A percentile compares a stretch with the other conserved stretches of the same genome.
These are phyloP conservation scores for Psilocybe azurescens DNA, from an alignment of 768 basidiomycete genomes.

Conservation along the genomic window DNA sequence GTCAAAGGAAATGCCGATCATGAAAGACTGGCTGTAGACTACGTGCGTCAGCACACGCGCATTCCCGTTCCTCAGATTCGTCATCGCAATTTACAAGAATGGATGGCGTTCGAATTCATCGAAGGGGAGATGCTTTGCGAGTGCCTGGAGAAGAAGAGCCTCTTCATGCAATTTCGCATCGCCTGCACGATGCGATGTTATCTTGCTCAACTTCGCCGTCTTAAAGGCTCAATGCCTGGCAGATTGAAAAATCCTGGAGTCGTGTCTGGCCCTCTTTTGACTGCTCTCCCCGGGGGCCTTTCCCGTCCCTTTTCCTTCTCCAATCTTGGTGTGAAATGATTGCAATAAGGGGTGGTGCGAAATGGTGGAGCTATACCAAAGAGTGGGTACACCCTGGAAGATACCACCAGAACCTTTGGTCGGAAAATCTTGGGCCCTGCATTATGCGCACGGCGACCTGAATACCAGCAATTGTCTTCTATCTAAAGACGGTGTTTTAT, in stretches of 20 bases:
- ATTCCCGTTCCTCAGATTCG: conserved; percentile 9
- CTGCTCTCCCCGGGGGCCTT: neutral
- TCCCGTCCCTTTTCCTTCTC: neutral
- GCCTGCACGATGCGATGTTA: conserved; percentile 33
- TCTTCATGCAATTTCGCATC: conserved; percentile 26
- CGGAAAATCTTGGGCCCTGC: neutral
- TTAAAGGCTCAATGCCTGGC: conserved; percentile 3
- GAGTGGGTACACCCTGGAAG: neutral
- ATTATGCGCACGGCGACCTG: conserved; percentile 32
- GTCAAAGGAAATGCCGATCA: neutral
- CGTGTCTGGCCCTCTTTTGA: neutral
- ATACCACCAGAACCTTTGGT: conserved; percentile 3
- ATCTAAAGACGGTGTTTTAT: conserved; percentile 29
- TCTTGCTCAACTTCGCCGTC: conserved; percentile 29
- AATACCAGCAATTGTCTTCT: conserved; percentile 31
- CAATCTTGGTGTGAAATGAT: neutral
- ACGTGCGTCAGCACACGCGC: neutral
- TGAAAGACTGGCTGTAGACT: neutral
- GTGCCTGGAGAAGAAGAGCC: conserved; percentile 26
- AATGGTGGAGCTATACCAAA: neutral
- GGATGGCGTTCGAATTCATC: conserved; percentile 24
- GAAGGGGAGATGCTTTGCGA: conserved; percentile 25
- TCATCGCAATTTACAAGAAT: conserved; percentile 4
- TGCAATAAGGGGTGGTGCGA: neutral
- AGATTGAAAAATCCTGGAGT: neutral